phyloP scores from a whole-genome alignment of 208 protist species.

The Leptomonas seymouri region DNA sequence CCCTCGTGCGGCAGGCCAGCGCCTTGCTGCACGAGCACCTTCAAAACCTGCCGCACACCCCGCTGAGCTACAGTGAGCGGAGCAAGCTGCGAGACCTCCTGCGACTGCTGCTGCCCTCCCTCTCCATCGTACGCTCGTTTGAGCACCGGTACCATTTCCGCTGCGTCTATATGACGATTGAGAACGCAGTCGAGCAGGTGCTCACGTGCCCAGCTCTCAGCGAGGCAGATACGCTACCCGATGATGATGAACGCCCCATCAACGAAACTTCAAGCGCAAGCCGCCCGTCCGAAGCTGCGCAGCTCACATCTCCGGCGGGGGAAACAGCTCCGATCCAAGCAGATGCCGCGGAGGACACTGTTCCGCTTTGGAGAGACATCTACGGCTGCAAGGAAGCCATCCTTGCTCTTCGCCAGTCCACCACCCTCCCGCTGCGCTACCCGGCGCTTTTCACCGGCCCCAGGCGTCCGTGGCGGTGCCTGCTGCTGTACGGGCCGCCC shows the following conservation, averaged over 20 bases:
- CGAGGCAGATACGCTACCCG: background rate
- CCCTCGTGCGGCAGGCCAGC: constrained; percentile 18
- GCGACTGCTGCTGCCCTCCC: constrained; percentile 35
- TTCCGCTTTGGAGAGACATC: constrained; percentile 52
- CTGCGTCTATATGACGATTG: constrained; percentile 16
- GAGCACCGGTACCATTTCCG: constrained; percentile 23
- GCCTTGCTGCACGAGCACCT: constrained; percentile 26
- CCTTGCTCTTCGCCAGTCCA: constrained; percentile 95
- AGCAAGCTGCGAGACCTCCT: constrained; percentile 21
- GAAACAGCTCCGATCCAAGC: background rate
- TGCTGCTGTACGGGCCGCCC: constrained; percentile 98
- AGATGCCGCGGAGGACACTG: background rate
- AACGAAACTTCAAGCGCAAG: background rate
- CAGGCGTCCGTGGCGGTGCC: constrained; percentile 94
- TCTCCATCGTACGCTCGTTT: constrained; percentile 41
- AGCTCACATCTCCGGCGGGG: too few relatives aligned
- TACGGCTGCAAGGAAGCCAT: constrained; percentile 97
- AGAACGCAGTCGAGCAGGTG: constrained; percentile 18
- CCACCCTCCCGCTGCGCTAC: constrained; percentile 96
- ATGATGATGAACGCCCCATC: background rate
- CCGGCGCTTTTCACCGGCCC: constrained; percentile 97
- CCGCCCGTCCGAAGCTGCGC: too few relatives aligned
- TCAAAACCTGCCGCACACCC: background rate
- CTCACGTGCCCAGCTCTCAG: constrained; percentile 10
- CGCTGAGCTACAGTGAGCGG: constrained; percentile 6